These are phyloP conservation scores for Claviceps monticola DNA, from an alignment of 2,329 filamentous ascomycete species.

Conservation along the genomic window DNA sequence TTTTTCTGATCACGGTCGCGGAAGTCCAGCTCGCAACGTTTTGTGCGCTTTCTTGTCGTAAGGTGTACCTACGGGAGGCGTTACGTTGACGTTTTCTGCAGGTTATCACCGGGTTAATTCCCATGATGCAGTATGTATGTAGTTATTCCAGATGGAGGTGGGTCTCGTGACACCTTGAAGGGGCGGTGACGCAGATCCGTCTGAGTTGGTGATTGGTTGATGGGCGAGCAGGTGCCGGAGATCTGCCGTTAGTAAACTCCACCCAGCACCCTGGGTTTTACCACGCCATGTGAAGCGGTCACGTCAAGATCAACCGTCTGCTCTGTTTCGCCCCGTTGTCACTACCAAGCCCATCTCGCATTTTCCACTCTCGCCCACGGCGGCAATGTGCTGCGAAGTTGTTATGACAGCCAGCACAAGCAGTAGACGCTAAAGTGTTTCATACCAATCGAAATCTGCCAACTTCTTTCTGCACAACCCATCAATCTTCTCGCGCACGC, in stretches of 20 bases:
- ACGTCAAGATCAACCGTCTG: background rate
- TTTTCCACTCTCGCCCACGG: slow-evolving; percentile 13
- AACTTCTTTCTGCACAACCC: background rate
- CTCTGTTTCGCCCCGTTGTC: slow-evolving; percentile 5
- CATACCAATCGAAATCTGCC: no score
- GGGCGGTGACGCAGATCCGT: background rate
- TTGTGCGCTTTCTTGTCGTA: background rate
- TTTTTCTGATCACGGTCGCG: background rate
- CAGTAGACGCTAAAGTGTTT: slow-evolving; percentile 3
- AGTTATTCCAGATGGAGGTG: background rate
- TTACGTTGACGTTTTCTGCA: background rate
- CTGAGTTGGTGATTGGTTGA: background rate
- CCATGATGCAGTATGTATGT: no score
- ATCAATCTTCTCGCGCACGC: background rate
- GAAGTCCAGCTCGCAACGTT: background rate
- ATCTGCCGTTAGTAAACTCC: slow-evolving; percentile 17
- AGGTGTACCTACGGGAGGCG: background rate
- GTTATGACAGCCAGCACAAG: slow-evolving; percentile 7
- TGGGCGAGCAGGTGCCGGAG: slow-evolving; percentile 7
- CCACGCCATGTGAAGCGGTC: background rate
- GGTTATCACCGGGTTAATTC: background rate
- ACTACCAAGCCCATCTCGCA: slow-evolving; percentile 17
- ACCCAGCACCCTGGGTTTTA: slow-evolving; percentile 10
- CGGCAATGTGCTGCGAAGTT: slow-evolving; percentile 20
- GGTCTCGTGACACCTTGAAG: background rate